Percentiles rank a stretch among this genome's conserved stretches.
These are phyloP conservation scores for Moricandia arvensis DNA, from an alignment of 345 rosid species.

Conservation along the genomic window DNA sequence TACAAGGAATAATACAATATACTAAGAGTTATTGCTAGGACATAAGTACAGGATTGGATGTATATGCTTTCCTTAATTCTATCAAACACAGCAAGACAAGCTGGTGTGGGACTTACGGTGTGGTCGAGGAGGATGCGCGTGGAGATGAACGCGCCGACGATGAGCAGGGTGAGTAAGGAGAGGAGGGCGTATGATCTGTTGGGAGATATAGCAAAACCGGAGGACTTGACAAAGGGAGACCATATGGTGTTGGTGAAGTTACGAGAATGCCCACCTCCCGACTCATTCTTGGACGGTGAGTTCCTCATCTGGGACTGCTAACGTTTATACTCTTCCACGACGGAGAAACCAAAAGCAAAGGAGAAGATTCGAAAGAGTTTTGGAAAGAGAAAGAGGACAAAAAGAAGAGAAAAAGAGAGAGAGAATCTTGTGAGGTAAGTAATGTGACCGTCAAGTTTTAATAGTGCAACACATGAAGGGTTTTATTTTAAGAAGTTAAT, in stretches of 20 bases:
- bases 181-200: slow-evolving; percentile 42
- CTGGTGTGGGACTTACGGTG: slow-evolving; percentile 41
- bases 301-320: slow-evolving; percentile 20
- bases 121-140: slow-evolving; percentile 57
- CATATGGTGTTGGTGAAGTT: background rate
- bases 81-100: background rate
- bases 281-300: slow-evolving; percentile 28
- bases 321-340: background rate
- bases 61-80: background rate
- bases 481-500: background rate
- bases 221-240: slow-evolving; percentile 22
- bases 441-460: slow-evolving; percentile 1
- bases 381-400: background rate
- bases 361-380: slow-evolving; percentile 8
- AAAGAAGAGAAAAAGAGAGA: background rate
- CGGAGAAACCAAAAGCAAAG: background rate
- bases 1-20: background rate
- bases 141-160: slow-evolving; percentile 67
- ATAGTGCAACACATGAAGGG: slow-evolving; percentile 1
- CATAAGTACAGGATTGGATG: background rate
- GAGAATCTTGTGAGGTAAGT: slow-evolving; percentile 28
- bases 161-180: slow-evolving; percentile 45
- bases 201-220: slow-evolving; percentile 22
- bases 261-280: slow-evolving; percentile 27
- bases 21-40: background rate